These are phyloP conservation scores for Drosera spatulata DNA, from an alignment of 179 eudicot genomes.

Conservation along the genomic window DNA sequence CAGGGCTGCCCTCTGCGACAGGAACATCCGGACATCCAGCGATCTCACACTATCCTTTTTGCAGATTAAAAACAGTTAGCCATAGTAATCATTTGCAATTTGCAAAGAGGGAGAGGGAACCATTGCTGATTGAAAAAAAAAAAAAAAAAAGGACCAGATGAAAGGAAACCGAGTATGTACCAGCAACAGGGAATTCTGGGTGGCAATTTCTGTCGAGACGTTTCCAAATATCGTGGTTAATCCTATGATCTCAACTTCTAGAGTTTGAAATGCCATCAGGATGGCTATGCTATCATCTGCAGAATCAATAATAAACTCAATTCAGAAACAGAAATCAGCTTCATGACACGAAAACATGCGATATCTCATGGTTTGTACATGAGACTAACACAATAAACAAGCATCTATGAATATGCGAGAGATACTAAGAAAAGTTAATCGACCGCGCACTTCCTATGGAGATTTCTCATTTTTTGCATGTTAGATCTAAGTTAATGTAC, in stretches of 20 bases:
- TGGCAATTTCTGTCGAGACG: constrained; percentile 63
- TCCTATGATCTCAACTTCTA: constrained; percentile 68
- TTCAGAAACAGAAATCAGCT: constrained; percentile 1
- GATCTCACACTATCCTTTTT: constrained; percentile 96
- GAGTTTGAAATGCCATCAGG: constrained; percentile 86
- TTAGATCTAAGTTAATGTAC: too few relatives aligned
- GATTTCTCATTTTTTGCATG: too few relatives aligned
- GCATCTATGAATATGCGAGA: too few relatives aligned
- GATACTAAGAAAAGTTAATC: too few relatives aligned
- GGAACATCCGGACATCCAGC: constrained; percentile 82
- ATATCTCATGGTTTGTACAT: too few relatives aligned
- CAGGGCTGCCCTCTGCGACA: constrained; percentile 78
- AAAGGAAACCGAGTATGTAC: constrained; percentile 32
- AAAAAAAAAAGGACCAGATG: too few relatives aligned
- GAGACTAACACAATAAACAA: too few relatives aligned
- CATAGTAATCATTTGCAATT: constrained; percentile 12
- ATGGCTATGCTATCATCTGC: constrained; percentile 94
- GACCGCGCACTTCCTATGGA: too few relatives aligned
- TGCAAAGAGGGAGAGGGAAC: too few relatives aligned
- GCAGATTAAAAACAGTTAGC: constrained; percentile 25
- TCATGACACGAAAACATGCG: too few relatives aligned
- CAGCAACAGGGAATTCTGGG: constrained; percentile 72
- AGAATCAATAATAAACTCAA: too few relatives aligned
- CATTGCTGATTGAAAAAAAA: too few relatives aligned
- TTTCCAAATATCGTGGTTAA: constrained; percentile 88